Conservation (phyloP, 164 flowering plant species). For the Aristolochia contorta region DNA sequence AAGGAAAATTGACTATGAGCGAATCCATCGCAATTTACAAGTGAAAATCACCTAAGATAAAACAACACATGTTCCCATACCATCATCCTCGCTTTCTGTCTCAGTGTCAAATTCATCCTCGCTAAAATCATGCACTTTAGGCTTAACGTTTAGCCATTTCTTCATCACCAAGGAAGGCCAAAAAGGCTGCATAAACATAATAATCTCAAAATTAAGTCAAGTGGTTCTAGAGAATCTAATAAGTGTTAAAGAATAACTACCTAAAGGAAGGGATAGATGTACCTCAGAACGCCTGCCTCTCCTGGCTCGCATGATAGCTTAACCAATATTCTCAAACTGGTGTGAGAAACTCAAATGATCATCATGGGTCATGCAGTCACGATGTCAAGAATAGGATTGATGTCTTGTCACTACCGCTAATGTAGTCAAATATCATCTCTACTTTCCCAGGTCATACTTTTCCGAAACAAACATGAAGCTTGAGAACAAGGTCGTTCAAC, state of each 20-base stretch:
- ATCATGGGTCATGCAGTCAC: too few relatives aligned
- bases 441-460: background rate
- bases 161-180: constrained; percentile 96
- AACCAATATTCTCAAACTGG: constrained; percentile 1
- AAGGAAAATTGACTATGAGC: constrained; percentile 11
- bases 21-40: background rate
- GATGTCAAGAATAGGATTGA: too few relatives aligned
- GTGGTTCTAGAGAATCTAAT: background rate
- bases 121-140: constrained; percentile 75
- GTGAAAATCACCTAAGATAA: background rate
- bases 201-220: background rate
- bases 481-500: background rate
- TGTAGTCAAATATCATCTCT: too few relatives aligned
- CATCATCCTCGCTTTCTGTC: constrained; percentile 89
- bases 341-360: background rate
- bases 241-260: background rate
- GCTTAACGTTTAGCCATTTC: constrained; percentile 93
- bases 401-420: too few relatives aligned
- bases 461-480: background rate
- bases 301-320: constrained; percentile 50
- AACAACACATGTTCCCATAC: constrained; percentile 23
- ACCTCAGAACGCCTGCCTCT: constrained; percentile 65
- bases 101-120: constrained; percentile 91
- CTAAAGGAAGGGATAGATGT: constrained; percentile 4
- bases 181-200: constrained; percentile 41